Base-by-base conservation (phyloP, 2,329 filamentous ascomycete species). In the Cladophialophora yegresii region DNA sequence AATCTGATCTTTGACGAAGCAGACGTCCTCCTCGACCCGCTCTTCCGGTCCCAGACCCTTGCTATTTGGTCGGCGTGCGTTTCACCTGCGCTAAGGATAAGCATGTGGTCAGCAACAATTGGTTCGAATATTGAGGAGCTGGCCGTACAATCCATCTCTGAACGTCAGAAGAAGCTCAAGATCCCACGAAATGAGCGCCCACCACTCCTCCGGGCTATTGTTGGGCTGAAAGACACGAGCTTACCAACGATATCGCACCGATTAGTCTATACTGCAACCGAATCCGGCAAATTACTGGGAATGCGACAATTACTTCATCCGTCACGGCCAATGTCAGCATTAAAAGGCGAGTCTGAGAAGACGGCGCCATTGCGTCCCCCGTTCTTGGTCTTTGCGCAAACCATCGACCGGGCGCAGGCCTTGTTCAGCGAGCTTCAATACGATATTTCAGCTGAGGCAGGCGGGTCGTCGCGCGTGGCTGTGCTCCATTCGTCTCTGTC, bases 101-200 rank as follows among this genome's bases (percentile, higher is more conserved):
- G 90, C 9, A 87, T 96, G 65, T 99, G 93, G 92, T 98, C 95
- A 13, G 95, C 95, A 13, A 99, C 95, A 0, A 97, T 99, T 88
- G 92, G 91, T 3, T 96, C 93, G 16, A 95, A 89, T 71, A 90
- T 98, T 49, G 95, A 99, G 78, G 82, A 87, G 22, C 81, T 97
- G 7, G 85, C 91, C 54, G 84, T 84, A 6, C 84, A 86, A n/a
- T 89, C 88, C 13, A 84, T 95, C 57, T 79, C 82, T 45, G 78
- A 82, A 8, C 83, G 87, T 40, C 82, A 77, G 57, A 74, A 77
- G 49, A 74, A 67, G 43, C 77, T 82, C 72, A 70, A 70, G 22
- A 3, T 74, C 69, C 69, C 72, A 40, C 62, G 67, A n/a, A 71
- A 75, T 49, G 45, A 68, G 71, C 12, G 73, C 73, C 30, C 81